These are phyloP conservation scores for Laburnicola sp. DNA, from an alignment of 2,329 filamentous ascomycete species.

Conservation along the genomic window DNA sequence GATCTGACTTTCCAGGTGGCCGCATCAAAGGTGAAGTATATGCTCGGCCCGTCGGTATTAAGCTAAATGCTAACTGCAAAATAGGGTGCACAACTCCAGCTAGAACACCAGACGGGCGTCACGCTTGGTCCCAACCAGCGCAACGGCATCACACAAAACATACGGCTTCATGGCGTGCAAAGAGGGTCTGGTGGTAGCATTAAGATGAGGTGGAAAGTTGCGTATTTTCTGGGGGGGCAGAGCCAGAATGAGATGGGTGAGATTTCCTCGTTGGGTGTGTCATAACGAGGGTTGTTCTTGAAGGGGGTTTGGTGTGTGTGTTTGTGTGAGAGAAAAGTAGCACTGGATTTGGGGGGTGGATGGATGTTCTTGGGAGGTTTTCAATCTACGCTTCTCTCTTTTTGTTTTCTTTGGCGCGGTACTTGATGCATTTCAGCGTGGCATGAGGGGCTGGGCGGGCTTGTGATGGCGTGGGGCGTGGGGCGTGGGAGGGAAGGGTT, in stretches of 20 bases:
- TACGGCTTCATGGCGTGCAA: constrained; percentile 76
- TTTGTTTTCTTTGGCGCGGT: too few species aligned
- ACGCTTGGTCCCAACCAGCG: constrained; percentile 71
- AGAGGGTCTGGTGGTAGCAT: constrained; percentile 73
- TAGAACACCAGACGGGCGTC: constrained; percentile 84
- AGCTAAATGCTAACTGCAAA: constrained; percentile 13
- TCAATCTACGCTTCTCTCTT: too few species aligned
- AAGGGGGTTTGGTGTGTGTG: too few species aligned
- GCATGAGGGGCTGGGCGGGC: too few species aligned
- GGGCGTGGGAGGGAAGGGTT: too few species aligned
- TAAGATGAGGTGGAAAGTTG: constrained; percentile 86
- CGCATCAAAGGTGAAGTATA: constrained; percentile 74
- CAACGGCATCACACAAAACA: constrained; percentile 79
- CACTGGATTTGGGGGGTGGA: too few species aligned
- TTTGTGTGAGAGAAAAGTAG: too few species aligned
- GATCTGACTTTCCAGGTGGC: constrained; percentile 90
- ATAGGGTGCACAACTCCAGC: constrained; percentile 76
- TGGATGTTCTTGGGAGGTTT: too few species aligned
- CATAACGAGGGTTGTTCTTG: constrained; percentile 47
- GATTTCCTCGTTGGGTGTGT: constrained; percentile 76
- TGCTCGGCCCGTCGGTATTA: constrained; percentile 10
- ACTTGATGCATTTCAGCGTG: too few species aligned
- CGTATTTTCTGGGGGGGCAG: constrained; percentile 71
- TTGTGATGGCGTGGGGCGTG: too few species aligned
- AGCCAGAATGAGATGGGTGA: constrained; percentile 79